Evolutionary conservation across 2,329 filamentous ascomycete species (phyloP), one percentile per base, ranked within the genome.

Genomic region (Mariannaea elegans): DNA sequence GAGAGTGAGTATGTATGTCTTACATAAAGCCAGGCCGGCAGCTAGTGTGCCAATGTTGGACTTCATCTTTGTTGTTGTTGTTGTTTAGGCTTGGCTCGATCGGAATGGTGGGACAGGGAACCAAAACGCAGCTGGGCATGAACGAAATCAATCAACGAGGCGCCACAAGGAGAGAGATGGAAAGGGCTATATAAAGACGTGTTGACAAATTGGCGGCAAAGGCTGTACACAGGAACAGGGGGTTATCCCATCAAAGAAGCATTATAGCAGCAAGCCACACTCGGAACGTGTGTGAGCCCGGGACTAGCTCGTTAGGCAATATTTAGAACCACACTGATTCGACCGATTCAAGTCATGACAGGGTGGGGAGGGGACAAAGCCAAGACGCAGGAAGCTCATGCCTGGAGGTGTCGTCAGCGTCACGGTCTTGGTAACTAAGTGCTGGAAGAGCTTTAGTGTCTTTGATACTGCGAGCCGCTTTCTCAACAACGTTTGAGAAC

Each of bases 21-120:
- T 65, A 68, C 69, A 71, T 18, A 71, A 53, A 38, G 41, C 51
- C 41, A 41, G 46, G 21, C 55, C 51, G 8, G 62, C 57, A 29
- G 64, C 52, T 42, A 64, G n/a, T 19, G 61, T 54, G 56, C 59
- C 62, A 38, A 57, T 31, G 34, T 49, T 51, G 45, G 64, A 65
- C 62, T 66, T 70, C 67, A 70, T 70, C 14, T 29, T 63, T 27
- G 18, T 27, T 2, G 18, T 63, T 27, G 18, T 27, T 2, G 18
- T 7, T n/a, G 21, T 10, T 29, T 21, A 14, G 29, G 12, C 16
- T 52, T n/a, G n/a, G 19, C 12, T 27, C 13, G 13, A 38, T 44
- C 24, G 34, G 21, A 19, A 23, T 31, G 18, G 42, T 10, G 39
- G 31, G 16, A 27, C 7, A 29, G 16, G 24, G 21, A 36, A 34